phyloP scores from a whole-genome alignment of 306 rosid species.

The Cucurbita ficifolia region DNA sequence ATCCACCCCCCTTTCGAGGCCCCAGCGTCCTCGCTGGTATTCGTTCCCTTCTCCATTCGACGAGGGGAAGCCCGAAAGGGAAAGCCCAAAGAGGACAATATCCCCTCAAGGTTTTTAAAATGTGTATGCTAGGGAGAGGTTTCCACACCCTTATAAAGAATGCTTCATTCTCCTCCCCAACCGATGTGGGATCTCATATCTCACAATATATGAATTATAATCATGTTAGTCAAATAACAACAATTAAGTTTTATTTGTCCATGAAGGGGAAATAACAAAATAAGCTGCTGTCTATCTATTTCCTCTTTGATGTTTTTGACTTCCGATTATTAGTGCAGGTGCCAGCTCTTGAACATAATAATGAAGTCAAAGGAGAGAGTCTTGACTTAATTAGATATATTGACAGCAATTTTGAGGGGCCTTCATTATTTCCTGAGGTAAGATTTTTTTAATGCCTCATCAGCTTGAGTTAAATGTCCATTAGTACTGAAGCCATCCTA shows the following conservation, averaged over 20 bases:
- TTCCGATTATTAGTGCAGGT: background rate
- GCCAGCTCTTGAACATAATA: slow-evolving; percentile 53
- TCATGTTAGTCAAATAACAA: background rate
- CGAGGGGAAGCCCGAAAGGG: too few relatives aligned
- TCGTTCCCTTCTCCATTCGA: too few relatives aligned
- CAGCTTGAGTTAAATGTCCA: background rate
- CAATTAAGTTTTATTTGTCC: background rate
- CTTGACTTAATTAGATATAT: slow-evolving; percentile 53
- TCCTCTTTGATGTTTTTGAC: background rate
- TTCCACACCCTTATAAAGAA: too few relatives aligned
- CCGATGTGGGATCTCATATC: too few relatives aligned
- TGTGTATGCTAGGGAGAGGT: too few relatives aligned
- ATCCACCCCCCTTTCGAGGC: too few relatives aligned
- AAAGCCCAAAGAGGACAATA: too few relatives aligned
- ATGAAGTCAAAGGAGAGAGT: slow-evolving; percentile 53
- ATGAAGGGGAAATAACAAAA: background rate
- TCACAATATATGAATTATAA: background rate
- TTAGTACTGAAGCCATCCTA: background rate
- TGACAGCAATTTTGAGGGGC: slow-evolving; percentile 41
- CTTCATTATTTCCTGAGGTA: slow-evolving; percentile 56
- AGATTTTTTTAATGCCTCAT: slow-evolving; percentile 15
- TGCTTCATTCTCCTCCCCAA: too few relatives aligned
- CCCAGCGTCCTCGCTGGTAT: too few relatives aligned
- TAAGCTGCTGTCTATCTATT: background rate
- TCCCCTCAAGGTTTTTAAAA: too few relatives aligned